Base-by-base conservation (phyloP, 163 green algal genomes). In the Volvox carteri region DNA sequence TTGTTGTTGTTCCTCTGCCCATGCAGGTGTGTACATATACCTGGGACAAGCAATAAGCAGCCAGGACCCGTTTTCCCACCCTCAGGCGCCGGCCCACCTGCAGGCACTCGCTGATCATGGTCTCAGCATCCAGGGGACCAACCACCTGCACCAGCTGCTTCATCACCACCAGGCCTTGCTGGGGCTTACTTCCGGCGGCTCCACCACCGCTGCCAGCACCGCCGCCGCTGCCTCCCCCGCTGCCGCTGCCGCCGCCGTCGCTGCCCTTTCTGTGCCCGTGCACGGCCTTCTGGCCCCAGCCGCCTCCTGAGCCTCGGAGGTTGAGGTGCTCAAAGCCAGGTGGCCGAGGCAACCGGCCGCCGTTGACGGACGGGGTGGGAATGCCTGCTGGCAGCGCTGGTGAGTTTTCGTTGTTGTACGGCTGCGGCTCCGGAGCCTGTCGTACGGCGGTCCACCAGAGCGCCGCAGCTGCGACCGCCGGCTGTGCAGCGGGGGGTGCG, bases 381-480 rank as follows among this genome's bases (percentile, higher is more conserved):
- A n/a, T n/a, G n/a, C n/a, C 46, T 37, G 12, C 14, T 30, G 75
- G 18, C 39, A 42, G 35, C 42, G 11, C 25, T 5, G 73, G 4
- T 23, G 42, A 7, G 6, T 6, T 44, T 3, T 80, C 73, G 73
- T 65, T 44, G 46, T 41, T 60, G 33, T 68, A 54, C 16, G 81
- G 52, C 18, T 73, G 48, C 11, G 83, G 50, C 37, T 88, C 83
- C 1, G 81, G 81, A 0, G 81, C 33, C 35, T 87, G 46, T 5
- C 65, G 81, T 42, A 79, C 23, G 0, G 83, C 83, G 0, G 83
- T 88, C 83, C 83, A 88, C 83, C 83, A 88, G 0, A 83, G 83
- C 1, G 83, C 83, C 18, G 62, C 83, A 1, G 83, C 83, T 1
- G 83, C 83, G 2, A 81, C 68, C 7, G 83, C 48, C 0, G 83